Conservation (phyloP, 257 asterid genomes). For the Primulina huaijiensis region DNA sequence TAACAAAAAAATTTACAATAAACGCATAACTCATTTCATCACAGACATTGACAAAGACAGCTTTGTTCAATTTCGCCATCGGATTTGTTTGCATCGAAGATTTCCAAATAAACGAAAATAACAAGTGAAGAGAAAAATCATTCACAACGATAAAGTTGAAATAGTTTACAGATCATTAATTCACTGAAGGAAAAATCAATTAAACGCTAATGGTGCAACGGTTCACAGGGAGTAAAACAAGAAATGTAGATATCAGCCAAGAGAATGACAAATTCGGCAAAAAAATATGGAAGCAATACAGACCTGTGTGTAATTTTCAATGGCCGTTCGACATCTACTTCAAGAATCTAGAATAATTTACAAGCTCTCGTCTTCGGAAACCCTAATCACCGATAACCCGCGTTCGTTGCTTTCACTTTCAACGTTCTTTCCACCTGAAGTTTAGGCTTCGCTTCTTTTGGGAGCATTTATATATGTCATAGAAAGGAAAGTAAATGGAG, state of each 20-base stretch:
- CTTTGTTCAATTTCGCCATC: not conserved
- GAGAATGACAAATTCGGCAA: not conserved
- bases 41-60: not conserved
- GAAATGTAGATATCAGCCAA: not conserved
- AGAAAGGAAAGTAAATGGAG: too few species aligned
- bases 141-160: not conserved
- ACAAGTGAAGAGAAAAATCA: not conserved
- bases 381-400: not conserved
- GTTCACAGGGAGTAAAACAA: not conserved
- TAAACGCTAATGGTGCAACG: not conserved
- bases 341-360: too few species aligned
- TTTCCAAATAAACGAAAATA: not conserved
- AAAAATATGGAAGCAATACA: not conserved
- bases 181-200: too few species aligned
- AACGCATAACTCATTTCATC: not conserved
- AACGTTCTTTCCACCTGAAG: too few species aligned
- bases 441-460: too few species aligned
- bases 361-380: too few species aligned
- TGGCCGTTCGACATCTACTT: not conserved
- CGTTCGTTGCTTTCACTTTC: too few species aligned
- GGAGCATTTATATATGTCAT: too few species aligned
- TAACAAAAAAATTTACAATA: too few species aligned
- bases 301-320: not conserved
- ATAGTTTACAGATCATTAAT: too few species aligned
- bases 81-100: not conserved